Base-by-base conservation (phyloP, 192 early-diverging fungal genomes). In the Allomyces arbusculus region DNA sequence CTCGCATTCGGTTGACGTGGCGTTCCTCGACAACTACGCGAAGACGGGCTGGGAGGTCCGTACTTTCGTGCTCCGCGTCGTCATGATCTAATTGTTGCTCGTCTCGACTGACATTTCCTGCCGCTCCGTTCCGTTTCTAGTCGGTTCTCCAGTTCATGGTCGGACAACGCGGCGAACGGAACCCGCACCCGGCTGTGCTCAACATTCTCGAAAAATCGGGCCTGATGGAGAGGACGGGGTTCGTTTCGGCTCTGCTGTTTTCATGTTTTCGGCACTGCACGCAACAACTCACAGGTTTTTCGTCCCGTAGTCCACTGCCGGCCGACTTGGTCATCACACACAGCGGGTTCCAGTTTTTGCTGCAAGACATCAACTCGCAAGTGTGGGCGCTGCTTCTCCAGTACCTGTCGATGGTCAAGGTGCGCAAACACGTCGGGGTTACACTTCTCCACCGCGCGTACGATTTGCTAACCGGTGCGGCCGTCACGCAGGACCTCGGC, bases 291-390 rank as follows among this genome's bases (percentile, higher is more conserved):
- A 14, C 33, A 24, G 64, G n/a, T 33, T 64, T 23, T 73, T 65
- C 44, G 67, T 65, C n/a, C 61, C 26, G 23, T 40, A 40, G 33
- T 7, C 33, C 8, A 0, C 33, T 8, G 33, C 26, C 68, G 24
- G 72, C 66, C 1, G 73, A 79, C 1, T 75, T 89, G 50, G 74
- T 74, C 26, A 98, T 98, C 65, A 95, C 94, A 10, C 92, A 89
- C 70, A 91, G 93, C 70, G 95, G 95, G 11, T 98, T 98, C 72
- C 95, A 98, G 73, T 98, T 98, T 71, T 70, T 98, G 63, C 72
- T 98, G 24, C 92, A 94, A 72, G 91, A 98, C 70, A 79, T 88
- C 22, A 89, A 89, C 64, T 86, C 91, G 23, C 95, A 98, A 78
- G 89, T 95, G 10, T 98, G 95, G 95, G 88, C 90, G 1, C 87